Base-by-base conservation (phyloP, 352 stramenopile genomes). In the Pythium aquatile region DNA sequence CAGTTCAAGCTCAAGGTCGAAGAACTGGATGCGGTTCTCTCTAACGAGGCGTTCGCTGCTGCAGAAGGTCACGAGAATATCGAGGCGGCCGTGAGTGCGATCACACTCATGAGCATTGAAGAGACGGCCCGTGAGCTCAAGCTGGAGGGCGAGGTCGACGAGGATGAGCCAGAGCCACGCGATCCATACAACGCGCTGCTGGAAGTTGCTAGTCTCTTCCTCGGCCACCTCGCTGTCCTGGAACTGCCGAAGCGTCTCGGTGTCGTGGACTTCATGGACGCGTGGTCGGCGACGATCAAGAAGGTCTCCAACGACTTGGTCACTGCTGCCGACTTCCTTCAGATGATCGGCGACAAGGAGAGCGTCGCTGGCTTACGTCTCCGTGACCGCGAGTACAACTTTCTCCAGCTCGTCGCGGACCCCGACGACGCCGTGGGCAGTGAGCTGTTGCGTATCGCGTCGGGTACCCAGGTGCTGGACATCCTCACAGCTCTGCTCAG, bases 211-310 rank as follows among this genome's bases (percentile, higher is more conserved):
- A 76, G 79, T 17, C 60, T 90, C 46, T 87, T 88, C 63, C 59
- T 90, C 11, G 61, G 74, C 1, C 76, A 90, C 57, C 65, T 87
- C 5, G 74, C 81, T 5, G 76, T 82, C 17, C 58, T 90, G 3
- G 42, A 78, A 64, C 76, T 88, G 0, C 75, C 81, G 1, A 46
- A 63, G 55, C 83, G 83, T 60, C 77, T 80, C 20, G 79, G 79
- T n/a, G 70, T 75, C 13, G 72, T 81, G 9, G 79, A 90, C 63
- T 88, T 87, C 60, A 90, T 90, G 77, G 79, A 88, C 60, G 70
- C 79, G 40, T 88, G 79, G 78, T 87, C 78, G n/a, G 78, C 81
- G 2, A 75, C 78, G 51, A 83, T 88, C 70, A 65, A 68, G n/a
- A 81, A 83, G 42, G 66, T 88, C n/a, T 85, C 81, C 2, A 79